Evolutionary conservation across 2,329 filamentous ascomycete genomes (phyloP), one percentile per base, ranked within the genome.

Genomic region (Arthroderma sp.): DNA sequence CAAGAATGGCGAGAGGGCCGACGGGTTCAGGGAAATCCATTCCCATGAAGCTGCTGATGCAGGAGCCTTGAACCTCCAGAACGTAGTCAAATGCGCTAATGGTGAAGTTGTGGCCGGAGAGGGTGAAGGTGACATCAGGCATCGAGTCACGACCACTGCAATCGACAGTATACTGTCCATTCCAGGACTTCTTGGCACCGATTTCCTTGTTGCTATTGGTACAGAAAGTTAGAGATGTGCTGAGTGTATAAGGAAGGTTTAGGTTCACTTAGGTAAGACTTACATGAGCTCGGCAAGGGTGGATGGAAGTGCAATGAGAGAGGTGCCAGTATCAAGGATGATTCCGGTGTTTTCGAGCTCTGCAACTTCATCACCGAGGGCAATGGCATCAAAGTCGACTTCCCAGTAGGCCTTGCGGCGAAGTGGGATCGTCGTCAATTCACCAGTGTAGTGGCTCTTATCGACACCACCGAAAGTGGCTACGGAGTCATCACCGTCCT

Each of bases 381-480:
- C 80, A 69, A 98, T 91, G 52, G 86, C 75, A 59, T 96, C 82
- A 50, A 98, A 80, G 59, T 96, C 88, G 45, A 98, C 89, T 76
- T 98, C 91, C 91, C 91, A 98, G 78, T 98, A 98, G 41, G 91
- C 91, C 82, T 96, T 96, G 64, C 91, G 85, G 66, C 91, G 85
- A 56, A 98, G 78, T 45, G 91, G 91, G 55, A 98, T 86, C 66
- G 87, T 93, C 63, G 81, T 85, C 58, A 98, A 77, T 67, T 96
- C 81, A 60, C 91, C 91, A 34, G 75, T 80, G 67, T 77, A 83
- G 73, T 91, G 86, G 61, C 73, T 71, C 70, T 86, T 71, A 66
- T 96, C 81, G 50, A 94, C 68, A 53, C 89, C 89, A 65, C 89
- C 89, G 54, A 98, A 98, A 54, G 81, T 80, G 49, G 81, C 88